phyloP scores from a whole-genome alignment of 305 asterid genomes.

The Stenogyne calaminthoides region DNA sequence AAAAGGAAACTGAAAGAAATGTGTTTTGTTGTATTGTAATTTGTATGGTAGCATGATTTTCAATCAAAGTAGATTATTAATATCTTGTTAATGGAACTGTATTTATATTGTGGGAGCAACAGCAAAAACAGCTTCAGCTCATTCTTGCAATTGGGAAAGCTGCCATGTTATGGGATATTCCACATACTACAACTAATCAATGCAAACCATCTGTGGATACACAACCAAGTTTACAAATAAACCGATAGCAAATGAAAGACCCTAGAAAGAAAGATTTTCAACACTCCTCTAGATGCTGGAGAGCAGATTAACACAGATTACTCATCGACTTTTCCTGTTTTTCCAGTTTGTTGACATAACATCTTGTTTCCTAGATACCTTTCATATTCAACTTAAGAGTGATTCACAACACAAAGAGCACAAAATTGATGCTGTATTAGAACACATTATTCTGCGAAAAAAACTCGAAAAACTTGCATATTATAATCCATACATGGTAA shows the following conservation, averaged over 20 bases:
- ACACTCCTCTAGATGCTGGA: background rate
- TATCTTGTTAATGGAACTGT: no score
- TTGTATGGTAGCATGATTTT: no score
- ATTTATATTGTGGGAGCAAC: conserved; percentile 60
- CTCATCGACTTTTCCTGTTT: background rate
- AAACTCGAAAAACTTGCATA: background rate
- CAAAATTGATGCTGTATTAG: no score
- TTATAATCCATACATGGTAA: background rate
- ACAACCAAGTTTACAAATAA: conserved; percentile 17
- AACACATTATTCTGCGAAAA: background rate
- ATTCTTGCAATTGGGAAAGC: conserved; percentile 73
- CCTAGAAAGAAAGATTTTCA: background rate
- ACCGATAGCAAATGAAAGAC: conserved; percentile 16
- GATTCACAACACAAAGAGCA: background rate
- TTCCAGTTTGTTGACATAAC: background rate
- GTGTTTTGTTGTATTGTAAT: no score
- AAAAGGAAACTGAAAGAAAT: conserved; percentile 35
- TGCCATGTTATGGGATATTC: conserved; percentile 37
- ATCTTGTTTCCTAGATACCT: background rate
- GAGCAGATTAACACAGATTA: background rate
- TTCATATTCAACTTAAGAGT: background rate
- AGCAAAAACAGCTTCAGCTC: conserved; percentile 77
- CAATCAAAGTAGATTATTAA: no score
- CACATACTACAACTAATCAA: conserved; percentile 24
- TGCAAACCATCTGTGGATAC: conserved; percentile 33